These are phyloP conservation scores for Epichloe sylvatica DNA, from an alignment of 2,329 filamentous ascomycete species.

Conservation along the genomic window DNA sequence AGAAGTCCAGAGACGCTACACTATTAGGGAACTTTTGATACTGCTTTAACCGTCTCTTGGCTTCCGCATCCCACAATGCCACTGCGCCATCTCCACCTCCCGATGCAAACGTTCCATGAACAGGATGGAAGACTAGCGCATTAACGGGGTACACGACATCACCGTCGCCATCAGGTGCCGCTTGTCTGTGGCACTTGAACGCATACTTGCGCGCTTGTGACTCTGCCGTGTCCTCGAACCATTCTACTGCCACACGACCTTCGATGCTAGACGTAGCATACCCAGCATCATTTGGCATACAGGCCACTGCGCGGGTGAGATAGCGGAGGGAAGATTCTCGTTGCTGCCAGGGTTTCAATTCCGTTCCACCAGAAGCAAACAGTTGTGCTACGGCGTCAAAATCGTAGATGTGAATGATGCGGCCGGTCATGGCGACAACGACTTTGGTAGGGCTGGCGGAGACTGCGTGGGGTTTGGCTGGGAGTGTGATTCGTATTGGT, in stretches of 20 bases:
- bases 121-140: constrained; percentile 73
- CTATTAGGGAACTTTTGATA: constrained; percentile 75
- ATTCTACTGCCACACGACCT: constrained; percentile 89
- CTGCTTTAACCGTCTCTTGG: constrained; percentile 78
- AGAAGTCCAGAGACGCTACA: constrained; percentile 66
- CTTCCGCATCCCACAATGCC: constrained; percentile 84
- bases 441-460: constrained; percentile 65
- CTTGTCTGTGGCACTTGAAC: constrained; percentile 93
- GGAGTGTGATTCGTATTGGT: constrained; percentile 56
- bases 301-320: constrained; percentile 82
- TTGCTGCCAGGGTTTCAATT: constrained; percentile 73
- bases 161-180: constrained; percentile 44
- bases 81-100: constrained; percentile 84
- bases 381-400: constrained; percentile 50
- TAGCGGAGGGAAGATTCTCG: constrained; percentile 92
- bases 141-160: constrained; percentile 90
- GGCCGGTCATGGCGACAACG: constrained; percentile 89
- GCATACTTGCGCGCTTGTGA: constrained; percentile 91
- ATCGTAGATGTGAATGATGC: constrained; percentile 91
- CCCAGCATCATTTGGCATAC: constrained; percentile 92
- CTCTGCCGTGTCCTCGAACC: constrained; percentile 82
- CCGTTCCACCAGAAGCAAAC: constrained; percentile 29
- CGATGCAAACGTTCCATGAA: constrained; percentile 72
- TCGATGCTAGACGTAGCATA: constrained; percentile 91
- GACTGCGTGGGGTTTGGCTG: constrained; percentile 80